Base-by-base conservation (phyloP, 1,139 yeast species). In the Candida sojae region DNA sequence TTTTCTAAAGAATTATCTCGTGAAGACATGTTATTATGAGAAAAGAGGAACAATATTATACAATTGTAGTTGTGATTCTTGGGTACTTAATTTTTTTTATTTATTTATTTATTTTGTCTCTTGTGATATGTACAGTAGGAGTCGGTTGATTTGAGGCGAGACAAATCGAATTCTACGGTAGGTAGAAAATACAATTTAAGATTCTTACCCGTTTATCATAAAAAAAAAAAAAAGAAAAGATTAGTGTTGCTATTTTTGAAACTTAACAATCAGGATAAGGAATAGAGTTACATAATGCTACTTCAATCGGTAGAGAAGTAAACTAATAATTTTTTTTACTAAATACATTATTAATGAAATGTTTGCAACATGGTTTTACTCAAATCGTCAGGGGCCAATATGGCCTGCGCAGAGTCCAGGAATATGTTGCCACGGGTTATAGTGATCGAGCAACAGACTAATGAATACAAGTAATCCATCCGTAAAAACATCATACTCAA, bases 291-390 rank as follows among this genome's bases (percentile, higher is more conserved):
- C 21, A 3, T 17, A 17, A 17, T 17, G 21, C 3, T 17, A 17
- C 21, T 2, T 17, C 21, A 17, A 17, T 17, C 21, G 21, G 21
- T 17, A 17, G 21, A 17, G 21, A 17, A 17, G 3, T 17, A 2
- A 17, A 17, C 21, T 2, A 17, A 17, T 17, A 2, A 17, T 2
- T 17, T 17, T 17, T 17, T 17, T 17, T 17, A 17, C 21, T 31
- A 10, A n/a, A 10, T 31, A 6, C n/a, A 8, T 31, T 31, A 2
- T n/a, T 11, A 30, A n/a, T 33, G 25, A 45, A 55, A 77, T 86
- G 90, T 86, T 65, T 73, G 90, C 91, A 81, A 84, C 88, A 86
- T 86, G 91, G 92, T 86, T 86, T 86, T 85, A 85, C 93, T 86
- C 91, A 84, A 84, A 80, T 86, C 91, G 84, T 83, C 79, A 86